Conservation (phyloP, 1,284 basidiomycete genomes). For the Apiotrichum brassicae region DNA sequence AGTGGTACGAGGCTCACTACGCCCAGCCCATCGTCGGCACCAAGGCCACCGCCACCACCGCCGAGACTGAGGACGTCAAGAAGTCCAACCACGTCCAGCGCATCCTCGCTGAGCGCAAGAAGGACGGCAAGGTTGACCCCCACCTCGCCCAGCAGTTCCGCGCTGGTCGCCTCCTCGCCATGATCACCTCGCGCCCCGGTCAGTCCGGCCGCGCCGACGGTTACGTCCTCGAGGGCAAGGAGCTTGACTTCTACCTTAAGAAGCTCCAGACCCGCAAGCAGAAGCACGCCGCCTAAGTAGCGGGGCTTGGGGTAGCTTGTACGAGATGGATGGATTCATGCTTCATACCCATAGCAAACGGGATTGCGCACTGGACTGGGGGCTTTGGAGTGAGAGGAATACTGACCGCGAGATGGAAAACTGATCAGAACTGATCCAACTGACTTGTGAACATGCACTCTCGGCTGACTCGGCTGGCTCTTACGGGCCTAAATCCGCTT, state of each 20-base stretch:
- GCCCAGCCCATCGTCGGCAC: slow-evolving; percentile 81
- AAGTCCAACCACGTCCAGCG: slow-evolving; percentile 83
- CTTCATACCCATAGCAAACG: slow-evolving; percentile 8
- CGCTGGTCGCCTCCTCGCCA: slow-evolving; percentile 58
- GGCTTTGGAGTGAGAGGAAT: no score
- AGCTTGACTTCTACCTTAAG: slow-evolving; percentile 93
- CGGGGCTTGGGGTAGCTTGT: slow-evolving; percentile 17
- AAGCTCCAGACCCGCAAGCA: slow-evolving; percentile 87
- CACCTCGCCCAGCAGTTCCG: slow-evolving; percentile 61
- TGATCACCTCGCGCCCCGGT: slow-evolving; percentile 84
- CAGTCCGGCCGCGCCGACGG: slow-evolving; percentile 91
- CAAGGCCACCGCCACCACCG: slow-evolving; percentile 54
- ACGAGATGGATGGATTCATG: slow-evolving; percentile 28
- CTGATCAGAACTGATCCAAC: no score
- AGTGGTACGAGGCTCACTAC: slow-evolving; percentile 97
- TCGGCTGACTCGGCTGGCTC: no score
- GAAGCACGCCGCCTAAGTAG: slow-evolving; percentile 62
- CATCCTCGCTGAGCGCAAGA: slow-evolving; percentile 77
- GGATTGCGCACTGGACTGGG: no score
- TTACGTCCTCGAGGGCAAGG: slow-evolving; percentile 92
- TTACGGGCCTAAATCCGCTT: no score
- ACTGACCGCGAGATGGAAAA: no score
- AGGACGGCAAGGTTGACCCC: slow-evolving; percentile 84
- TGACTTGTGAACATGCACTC: no score
- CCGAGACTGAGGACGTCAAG: slow-evolving; percentile 59